These are phyloP conservation scores for Candida dendrica DNA, from an alignment of 805 yeast species.

Conservation along the genomic window DNA sequence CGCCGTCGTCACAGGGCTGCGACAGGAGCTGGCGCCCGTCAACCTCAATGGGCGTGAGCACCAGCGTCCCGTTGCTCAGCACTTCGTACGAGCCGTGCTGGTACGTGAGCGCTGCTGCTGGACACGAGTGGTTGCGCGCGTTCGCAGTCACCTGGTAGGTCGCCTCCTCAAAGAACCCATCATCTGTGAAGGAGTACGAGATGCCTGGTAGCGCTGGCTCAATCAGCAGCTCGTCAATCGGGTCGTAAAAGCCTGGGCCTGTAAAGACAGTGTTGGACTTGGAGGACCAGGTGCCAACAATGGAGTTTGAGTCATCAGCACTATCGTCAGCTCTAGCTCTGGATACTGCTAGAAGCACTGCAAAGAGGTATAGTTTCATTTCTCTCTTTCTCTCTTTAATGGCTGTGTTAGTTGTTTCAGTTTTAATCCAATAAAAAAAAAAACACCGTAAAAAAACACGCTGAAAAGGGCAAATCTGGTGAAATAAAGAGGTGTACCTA, in stretches of 20 bases:
- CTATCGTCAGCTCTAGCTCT: constrained; percentile 4
- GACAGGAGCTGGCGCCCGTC: constrained; percentile 91
- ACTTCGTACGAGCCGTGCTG: constrained; percentile 84
- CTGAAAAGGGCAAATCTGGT: no score
- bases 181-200: constrained; percentile 85
- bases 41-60: constrained; percentile 65
- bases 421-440: no score
- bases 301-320: constrained; percentile 9
- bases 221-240: constrained; percentile 86
- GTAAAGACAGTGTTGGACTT: constrained; percentile 92
- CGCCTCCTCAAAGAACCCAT: constrained; percentile 90
- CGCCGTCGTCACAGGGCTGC: constrained; percentile 72
- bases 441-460: no score
- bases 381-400: no score
- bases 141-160: constrained; percentile 70
- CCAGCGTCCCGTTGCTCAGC: constrained; percentile 57
- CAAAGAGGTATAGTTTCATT: neutral
- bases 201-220: constrained; percentile 97
- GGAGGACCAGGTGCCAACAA: constrained; percentile 92
- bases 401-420: neutral
- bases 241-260: constrained; percentile 95
- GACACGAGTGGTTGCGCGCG: constrained; percentile 70
- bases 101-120: constrained; percentile 71
- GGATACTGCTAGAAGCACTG: neutral
- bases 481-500: no score